These are phyloP conservation scores for Hypoxylon rickii DNA, from an alignment of 495 filamentous ascomycete genomes.

Conservation along the genomic window DNA sequence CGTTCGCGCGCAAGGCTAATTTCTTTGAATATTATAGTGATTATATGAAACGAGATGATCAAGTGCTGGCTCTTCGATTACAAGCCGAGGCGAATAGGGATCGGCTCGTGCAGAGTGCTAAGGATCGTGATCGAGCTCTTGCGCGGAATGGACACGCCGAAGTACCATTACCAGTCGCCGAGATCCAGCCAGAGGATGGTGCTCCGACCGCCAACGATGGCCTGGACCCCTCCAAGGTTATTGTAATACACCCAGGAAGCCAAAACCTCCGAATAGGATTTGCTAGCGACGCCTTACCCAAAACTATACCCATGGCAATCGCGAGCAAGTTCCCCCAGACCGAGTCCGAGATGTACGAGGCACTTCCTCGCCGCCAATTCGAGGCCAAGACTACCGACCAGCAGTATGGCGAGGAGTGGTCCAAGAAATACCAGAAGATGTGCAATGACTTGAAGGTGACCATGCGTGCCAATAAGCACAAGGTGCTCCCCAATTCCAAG, in stretches of 20 bases:
- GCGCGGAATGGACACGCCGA: constrained; percentile 72
- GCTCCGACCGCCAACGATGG: constrained; percentile 62
- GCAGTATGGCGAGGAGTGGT: constrained; percentile 87
- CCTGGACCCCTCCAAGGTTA: constrained; percentile 81
- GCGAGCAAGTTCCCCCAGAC: constrained; percentile 73
- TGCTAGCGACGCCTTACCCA: constrained; percentile 91
- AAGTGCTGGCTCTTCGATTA: constrained; percentile 84
- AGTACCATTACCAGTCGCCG: constrained; percentile 59
- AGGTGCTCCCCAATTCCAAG: constrained; percentile 92
- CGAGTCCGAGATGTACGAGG: constrained; percentile 85
- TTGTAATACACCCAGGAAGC: constrained; percentile 97
- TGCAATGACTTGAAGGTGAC: constrained; percentile 81
- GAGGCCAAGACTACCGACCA: constrained; percentile 69
- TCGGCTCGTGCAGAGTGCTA: constrained; percentile 77
- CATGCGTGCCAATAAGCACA: constrained; percentile 90
- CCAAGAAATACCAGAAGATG: constrained; percentile 77
- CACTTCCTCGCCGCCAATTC: constrained; percentile 86
- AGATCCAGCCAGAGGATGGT: constrained; percentile 62
- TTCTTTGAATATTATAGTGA: constrained; percentile 60
- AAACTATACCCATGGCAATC: constrained; percentile 91
- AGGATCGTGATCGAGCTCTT: constrained; percentile 83
- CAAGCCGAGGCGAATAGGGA: constrained; percentile 82
- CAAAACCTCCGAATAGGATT: constrained; percentile 93
- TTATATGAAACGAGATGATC: constrained; percentile 97
- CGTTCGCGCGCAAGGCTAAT: constrained; percentile 29